A percentile compares a stretch with the other conserved stretches of the same genome.
phyloP scores from a whole-genome alignment of 225 moss, liverwort and hornwort genomes.

The Physcomitrium patens region DNA sequence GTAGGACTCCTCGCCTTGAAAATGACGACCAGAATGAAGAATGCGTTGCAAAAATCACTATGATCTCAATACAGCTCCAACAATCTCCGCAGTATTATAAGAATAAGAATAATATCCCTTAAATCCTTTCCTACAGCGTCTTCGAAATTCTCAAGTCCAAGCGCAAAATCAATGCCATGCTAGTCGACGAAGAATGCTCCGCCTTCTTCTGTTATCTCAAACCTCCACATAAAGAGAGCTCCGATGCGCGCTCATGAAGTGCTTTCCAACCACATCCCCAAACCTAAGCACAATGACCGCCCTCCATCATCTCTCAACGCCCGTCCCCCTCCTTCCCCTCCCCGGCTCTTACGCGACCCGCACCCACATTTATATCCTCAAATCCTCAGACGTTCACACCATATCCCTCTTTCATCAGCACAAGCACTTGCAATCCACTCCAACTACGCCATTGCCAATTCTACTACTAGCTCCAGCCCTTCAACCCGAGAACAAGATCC shows the following conservation, averaged over 20 bases:
- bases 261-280: not conserved
- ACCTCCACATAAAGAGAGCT: not conserved
- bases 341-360: not conserved
- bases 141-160: not conserved
- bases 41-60: not conserved
- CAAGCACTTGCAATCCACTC: constrained; percentile 17
- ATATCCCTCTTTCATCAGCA: constrained; percentile 3
- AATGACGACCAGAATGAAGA: not conserved
- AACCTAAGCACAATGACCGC: constrained; percentile 2
- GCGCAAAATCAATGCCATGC: not conserved
- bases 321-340: not conserved
- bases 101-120: not conserved
- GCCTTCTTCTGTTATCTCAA: not conserved
- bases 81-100: constrained; percentile 3
- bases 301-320: not conserved
- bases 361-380: not conserved
- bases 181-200: not conserved
- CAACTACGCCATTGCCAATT: constrained; percentile 1
- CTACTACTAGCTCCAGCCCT: not conserved
- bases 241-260: not conserved
- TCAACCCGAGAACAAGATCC: not conserved
- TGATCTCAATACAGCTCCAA: not conserved
- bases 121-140: not conserved
- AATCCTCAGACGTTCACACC: not conserved
- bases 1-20: constrained; percentile 7